phyloP scores from a whole-genome alignment of 768 basidiomycete genomes.

The Trametes maxima region DNA sequence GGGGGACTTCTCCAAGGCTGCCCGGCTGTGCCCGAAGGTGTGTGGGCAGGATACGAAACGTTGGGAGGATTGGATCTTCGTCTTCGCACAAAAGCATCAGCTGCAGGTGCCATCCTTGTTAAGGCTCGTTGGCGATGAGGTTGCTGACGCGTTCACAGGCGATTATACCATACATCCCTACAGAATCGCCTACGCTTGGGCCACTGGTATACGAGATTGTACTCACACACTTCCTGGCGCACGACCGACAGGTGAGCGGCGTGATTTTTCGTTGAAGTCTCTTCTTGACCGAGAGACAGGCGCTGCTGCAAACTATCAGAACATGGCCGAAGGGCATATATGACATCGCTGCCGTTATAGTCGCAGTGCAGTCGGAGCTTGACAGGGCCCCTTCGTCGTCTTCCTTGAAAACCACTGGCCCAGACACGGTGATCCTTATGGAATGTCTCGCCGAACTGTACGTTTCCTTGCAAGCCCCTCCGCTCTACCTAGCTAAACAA shows the following conservation, averaged over 20 bases:
- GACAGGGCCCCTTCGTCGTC: conserved; percentile 61
- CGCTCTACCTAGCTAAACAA: background rate
- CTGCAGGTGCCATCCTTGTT: conserved; percentile 58
- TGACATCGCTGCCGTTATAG: conserved; percentile 82
- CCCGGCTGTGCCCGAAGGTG: conserved; percentile 80
- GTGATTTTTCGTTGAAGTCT: background rate
- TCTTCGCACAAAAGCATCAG: conserved; percentile 80
- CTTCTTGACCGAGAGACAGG: conserved; percentile 42
- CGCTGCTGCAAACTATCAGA: conserved; percentile 74
- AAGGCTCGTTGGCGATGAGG: background rate
- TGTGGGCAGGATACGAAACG: conserved; percentile 74
- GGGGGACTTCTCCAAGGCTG: conserved; percentile 78
- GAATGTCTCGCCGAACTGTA: conserved; percentile 93
- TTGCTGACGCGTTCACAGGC: conserved; percentile 44
- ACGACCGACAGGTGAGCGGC: conserved; percentile 66
- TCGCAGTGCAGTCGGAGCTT: conserved; percentile 84
- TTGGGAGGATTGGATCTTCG: conserved; percentile 98
- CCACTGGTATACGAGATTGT: conserved; percentile 95
- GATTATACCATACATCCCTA: conserved; percentile 90
- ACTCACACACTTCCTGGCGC: conserved; percentile 78
- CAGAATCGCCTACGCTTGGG: conserved; percentile 74
- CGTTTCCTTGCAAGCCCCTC: conserved; percentile 20
- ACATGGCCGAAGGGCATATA: conserved; percentile 94
- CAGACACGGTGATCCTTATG: conserved; percentile 73
- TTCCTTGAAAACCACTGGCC: conserved; percentile 42